Conservation (phyloP, 306 rosid species). For the Acmispon strigosus region DNA sequence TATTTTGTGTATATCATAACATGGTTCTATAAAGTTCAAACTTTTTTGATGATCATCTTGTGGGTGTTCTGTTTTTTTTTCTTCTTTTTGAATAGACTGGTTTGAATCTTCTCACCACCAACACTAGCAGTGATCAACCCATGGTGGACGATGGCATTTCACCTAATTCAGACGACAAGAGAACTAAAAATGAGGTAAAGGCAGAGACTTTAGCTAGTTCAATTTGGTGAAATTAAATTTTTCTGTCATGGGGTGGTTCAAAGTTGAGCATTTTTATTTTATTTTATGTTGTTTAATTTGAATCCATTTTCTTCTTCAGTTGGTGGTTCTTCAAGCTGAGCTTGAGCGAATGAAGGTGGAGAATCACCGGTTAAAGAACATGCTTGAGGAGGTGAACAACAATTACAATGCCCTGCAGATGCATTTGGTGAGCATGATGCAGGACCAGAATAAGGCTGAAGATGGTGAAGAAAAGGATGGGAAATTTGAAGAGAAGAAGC, state of each 20-base stretch:
- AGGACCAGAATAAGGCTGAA: slow-evolving; percentile 28
- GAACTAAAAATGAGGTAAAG: slow-evolving; percentile 47
- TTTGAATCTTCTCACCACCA: slow-evolving; percentile 62
- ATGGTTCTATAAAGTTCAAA: no score
- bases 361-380: slow-evolving; percentile 44
- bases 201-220: neutral
- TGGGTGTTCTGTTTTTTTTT: neutral
- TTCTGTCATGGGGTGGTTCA: neutral
- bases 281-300: neutral
- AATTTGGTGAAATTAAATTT: neutral
- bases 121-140: slow-evolving; percentile 54
- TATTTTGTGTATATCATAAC: no score
- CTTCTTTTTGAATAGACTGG: slow-evolving; percentile 46
- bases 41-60: neutral
- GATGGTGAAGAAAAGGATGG: slow-evolving; percentile 19
- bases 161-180: slow-evolving; percentile 32
- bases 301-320: slow-evolving; percentile 23
- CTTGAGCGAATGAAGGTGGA: slow-evolving; percentile 43
- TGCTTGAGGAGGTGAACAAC: slow-evolving; percentile 30
- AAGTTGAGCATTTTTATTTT: neutral
- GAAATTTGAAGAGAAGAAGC: slow-evolving; percentile 22
- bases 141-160: slow-evolving; percentile 46
- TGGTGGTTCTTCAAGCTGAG: slow-evolving; percentile 50
- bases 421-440: slow-evolving; percentile 31
- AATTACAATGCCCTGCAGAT: slow-evolving; percentile 44